Conservation (phyloP, 2,329 filamentous ascomycete genomes). For the Sporothrix variecibatus region DNA sequence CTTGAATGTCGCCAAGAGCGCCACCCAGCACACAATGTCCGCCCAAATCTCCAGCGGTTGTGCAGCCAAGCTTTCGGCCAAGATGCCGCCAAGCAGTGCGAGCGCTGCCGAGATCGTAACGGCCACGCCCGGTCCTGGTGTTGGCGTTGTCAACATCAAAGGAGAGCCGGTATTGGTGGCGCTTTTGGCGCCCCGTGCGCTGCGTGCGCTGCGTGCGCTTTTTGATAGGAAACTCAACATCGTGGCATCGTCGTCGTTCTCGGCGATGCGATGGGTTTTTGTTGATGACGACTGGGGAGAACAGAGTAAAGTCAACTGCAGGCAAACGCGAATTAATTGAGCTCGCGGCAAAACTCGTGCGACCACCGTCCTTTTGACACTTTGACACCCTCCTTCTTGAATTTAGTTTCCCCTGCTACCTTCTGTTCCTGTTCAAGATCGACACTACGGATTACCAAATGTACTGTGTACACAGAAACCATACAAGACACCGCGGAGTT, state of each 20-base stretch:
- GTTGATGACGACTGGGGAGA: too few species aligned
- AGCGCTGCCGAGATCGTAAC: not conserved
- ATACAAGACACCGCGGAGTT: too few species aligned
- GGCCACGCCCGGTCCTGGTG: not conserved
- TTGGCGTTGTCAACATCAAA: not conserved
- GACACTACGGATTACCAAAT: not conserved
- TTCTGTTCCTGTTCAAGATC: slow-evolving; percentile 4
- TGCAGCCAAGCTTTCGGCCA: not conserved
- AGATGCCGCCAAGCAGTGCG: not conserved
- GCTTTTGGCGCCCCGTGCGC: not conserved
- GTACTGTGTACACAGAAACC: too few species aligned
- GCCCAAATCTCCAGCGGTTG: not conserved
- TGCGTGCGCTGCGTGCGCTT: too few species aligned
- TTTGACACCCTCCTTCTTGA: not conserved
- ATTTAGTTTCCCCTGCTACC: too few species aligned
- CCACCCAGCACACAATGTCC: not conserved
- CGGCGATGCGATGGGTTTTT: too few species aligned
- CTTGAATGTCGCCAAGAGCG: not conserved
- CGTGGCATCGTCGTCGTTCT: too few species aligned
- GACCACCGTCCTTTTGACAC: not conserved
- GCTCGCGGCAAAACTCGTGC: not conserved
- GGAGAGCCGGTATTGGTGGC: not conserved
- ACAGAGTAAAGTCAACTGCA: too few species aligned
- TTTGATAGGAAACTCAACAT: not conserved
- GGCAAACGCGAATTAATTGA: not conserved